These are phyloP conservation scores for slime mould (Dictyostelium discoideum) DNA, from an alignment of 78 protist genomes.

Conservation along the genomic window dicty_2.7 NC_007089.4:6299501-6300000, in stretches of 20 bases:
- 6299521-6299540: background rate
- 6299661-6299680: background rate
- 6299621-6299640: background rate
- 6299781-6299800: background rate
- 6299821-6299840: background rate
- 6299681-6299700: background rate
- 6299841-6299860: background rate
- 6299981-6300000: background rate
- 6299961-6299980: background rate
- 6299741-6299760: background rate
- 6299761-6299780: background rate
- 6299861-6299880: background rate
- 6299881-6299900: background rate
- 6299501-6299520: background rate
- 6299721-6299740: background rate
- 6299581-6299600: background rate
- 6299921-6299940: background rate
- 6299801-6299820: background rate
- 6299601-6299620: background rate
- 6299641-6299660: background rate
- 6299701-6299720: background rate
- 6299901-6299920: background rate
- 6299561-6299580: background rate
- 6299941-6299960: background rate
- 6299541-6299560: background rate